Conservation (phyloP, 179 eudicot species). For the Silene coronaria region DNA sequence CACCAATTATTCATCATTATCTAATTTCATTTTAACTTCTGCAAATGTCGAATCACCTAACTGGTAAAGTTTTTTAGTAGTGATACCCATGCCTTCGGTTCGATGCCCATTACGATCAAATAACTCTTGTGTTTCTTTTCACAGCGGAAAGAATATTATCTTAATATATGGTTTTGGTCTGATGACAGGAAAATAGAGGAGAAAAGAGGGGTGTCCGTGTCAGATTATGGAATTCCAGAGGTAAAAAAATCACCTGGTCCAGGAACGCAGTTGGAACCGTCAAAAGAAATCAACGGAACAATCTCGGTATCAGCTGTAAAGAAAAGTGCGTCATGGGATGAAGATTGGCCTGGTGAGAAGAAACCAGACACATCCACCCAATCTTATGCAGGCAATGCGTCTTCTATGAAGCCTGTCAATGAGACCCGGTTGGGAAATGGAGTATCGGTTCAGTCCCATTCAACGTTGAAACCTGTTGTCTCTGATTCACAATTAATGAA, state of each 20-base stretch:
- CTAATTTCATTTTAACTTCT: background rate
- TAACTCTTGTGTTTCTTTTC: too few species aligned
- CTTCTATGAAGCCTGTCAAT: constrained; percentile 30
- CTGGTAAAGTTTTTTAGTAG: background rate
- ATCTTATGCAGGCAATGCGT: constrained; percentile 30
- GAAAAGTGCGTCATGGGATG: constrained; percentile 72
- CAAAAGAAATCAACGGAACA: constrained; percentile 35
- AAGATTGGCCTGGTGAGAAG: constrained; percentile 62
- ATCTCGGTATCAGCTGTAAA: constrained; percentile 37
- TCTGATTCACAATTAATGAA: constrained; percentile 40
- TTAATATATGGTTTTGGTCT: background rate
- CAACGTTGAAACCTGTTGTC: constrained; percentile 32
- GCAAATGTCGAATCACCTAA: background rate
- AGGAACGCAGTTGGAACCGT: constrained; percentile 26
- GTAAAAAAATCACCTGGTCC: constrained; percentile 39
- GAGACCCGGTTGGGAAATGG: constrained; percentile 30
- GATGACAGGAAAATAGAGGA: constrained; percentile 73
- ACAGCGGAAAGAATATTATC: background rate
- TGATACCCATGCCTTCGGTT: background rate
- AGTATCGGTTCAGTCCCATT: constrained; percentile 21
- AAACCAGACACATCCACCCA: constrained; percentile 29
- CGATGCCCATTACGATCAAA: background rate
- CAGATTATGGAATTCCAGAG: constrained; percentile 54
- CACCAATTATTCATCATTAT: background rate
- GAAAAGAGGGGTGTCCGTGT: constrained; percentile 73